Evolutionary conservation across 768 basidiomycete genomes (phyloP), one percentile per base, ranked within the genome.

Genomic region (Phanerodontia chrysosporium): DNA sequence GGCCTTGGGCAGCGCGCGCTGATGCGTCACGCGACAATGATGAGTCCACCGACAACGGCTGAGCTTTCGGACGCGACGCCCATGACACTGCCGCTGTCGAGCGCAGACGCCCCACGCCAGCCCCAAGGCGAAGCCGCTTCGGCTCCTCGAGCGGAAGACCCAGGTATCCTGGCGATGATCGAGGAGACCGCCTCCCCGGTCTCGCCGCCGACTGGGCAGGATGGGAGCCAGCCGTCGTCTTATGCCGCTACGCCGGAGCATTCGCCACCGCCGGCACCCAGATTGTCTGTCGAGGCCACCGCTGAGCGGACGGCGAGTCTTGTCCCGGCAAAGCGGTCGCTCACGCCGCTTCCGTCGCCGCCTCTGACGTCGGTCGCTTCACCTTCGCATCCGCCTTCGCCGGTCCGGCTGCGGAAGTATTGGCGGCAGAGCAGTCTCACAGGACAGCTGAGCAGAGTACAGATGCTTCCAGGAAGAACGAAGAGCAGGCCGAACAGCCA

Each of bases 311-410:
- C 60, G 27, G 16, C 55, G 27, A 61, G 60, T 22, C 51, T 60
- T 6, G 53, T 60, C 2, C 59, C 54, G 6, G 35, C 59, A 7
- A 60, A 60, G 30, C 44, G 59, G 22, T 42, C 59, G 10, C 22
- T 60, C 16, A 49, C 59, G 8, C 49, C 59, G 6, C 55, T 60
- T 25, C 55, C 55, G 1, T 56, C 59, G 16, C 59, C 59, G n/a
- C 55, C 59, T 24, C 45, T n/a, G 22, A 56, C 59, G 22, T 24
- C 57, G 1, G 16, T 55, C 16, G 35, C 60, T 16, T 42, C 55
- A 3, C 60, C 56, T 35, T 51, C 51, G 7, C 49, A 49, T 35
- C 60, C 44, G 13, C 57, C 42, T 8, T 58, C 60, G 25, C 58
- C 58, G 32, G 42, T n/a, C 7, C 18, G 18, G 16, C 39, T 18